phyloP scores from a whole-genome alignment of 1,284 basidiomycete genomes.

The Cutaneotrichosporon sp. region DNA sequence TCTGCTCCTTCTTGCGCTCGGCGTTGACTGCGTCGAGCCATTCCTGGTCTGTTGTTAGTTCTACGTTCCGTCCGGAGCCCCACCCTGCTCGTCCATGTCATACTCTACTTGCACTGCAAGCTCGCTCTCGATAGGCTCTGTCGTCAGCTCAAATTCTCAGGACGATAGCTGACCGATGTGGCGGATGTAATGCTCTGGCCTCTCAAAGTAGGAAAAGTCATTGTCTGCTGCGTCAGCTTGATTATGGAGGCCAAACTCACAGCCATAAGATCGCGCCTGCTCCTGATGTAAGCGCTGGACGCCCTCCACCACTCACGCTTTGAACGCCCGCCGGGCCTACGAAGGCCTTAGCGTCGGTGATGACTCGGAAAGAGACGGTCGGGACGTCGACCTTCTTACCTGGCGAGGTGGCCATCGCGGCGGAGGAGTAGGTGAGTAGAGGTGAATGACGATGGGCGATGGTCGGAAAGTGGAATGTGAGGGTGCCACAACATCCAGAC shows the following conservation, averaged over 20 bases:
- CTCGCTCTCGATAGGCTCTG: constrained; percentile 90
- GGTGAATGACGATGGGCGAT: background rate
- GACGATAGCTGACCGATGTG: constrained; percentile 66
- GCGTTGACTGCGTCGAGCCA: constrained; percentile 87
- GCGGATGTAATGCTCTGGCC: constrained; percentile 83
- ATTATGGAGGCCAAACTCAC: constrained; percentile 18
- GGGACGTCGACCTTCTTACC: constrained; percentile 44
- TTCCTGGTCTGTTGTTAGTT: constrained; percentile 69
- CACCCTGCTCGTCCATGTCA: constrained; percentile 99
- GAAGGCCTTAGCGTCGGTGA: constrained; percentile 44
- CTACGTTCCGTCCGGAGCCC: constrained; percentile 16
- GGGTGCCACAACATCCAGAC: background rate
- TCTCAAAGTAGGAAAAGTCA: constrained; percentile 69
- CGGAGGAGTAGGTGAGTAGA: background rate
- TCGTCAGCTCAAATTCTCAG: background rate
- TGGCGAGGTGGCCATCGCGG: background rate
- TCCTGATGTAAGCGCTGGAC: constrained; percentile 31
- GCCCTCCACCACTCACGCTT: constrained; percentile 34
- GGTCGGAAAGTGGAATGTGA: background rate
- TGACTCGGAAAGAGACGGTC: constrained; percentile 47
- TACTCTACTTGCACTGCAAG: constrained; percentile 93
- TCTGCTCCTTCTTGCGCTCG: constrained; percentile 75
- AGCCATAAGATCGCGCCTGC: constrained; percentile 47
- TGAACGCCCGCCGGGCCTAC: constrained; percentile 42
- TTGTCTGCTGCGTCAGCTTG: constrained; percentile 60